Evolutionary conservation across 768 basidiomycete species (phyloP).

Genomic region (Lactarius psammicola): DNA sequence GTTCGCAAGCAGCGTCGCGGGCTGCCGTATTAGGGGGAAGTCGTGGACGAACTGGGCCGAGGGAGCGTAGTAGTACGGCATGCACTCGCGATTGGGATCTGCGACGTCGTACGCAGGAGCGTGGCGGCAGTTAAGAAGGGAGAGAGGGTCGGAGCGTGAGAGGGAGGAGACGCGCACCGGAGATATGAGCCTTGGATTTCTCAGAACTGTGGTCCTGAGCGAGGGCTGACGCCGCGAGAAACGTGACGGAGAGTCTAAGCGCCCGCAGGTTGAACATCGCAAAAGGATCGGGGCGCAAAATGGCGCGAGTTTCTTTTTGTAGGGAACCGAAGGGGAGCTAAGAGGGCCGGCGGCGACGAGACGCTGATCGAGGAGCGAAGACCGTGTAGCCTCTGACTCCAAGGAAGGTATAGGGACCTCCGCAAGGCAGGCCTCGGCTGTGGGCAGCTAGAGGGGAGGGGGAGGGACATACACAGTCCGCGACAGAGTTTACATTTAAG

Average conservation of each 20-base stretch:
- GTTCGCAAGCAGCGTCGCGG: constrained; percentile 15
- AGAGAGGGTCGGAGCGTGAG: neutral
- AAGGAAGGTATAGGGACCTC: neutral
- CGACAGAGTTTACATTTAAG: no score
- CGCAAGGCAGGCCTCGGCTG: neutral
- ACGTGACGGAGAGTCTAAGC: neutral
- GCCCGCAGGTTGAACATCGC: neutral
- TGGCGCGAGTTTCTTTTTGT: neutral
- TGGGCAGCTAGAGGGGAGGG: no score
- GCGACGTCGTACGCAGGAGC: neutral
- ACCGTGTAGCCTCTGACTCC: neutral
- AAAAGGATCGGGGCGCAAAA: neutral
- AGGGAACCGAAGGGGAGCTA: neutral
- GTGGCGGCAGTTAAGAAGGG: neutral
- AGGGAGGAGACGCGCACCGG: constrained; percentile 3
- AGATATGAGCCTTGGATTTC: constrained; percentile 22
- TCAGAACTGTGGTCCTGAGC: constrained; percentile 23
- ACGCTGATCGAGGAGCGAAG: no score
- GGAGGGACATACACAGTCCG: no score
- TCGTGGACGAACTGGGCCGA: neutral
- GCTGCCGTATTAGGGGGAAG: constrained; percentile 9
- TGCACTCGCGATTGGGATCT: constrained; percentile 17
- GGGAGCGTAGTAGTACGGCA: constrained; percentile 18
- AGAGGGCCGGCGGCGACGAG: neutral
- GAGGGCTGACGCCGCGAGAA: constrained; percentile 11